Percentiles rank a stretch among this genome's conserved stretches.
Conservation (phyloP, 495 filamentous ascomycete species). For the Neurospora sp. region DNA sequence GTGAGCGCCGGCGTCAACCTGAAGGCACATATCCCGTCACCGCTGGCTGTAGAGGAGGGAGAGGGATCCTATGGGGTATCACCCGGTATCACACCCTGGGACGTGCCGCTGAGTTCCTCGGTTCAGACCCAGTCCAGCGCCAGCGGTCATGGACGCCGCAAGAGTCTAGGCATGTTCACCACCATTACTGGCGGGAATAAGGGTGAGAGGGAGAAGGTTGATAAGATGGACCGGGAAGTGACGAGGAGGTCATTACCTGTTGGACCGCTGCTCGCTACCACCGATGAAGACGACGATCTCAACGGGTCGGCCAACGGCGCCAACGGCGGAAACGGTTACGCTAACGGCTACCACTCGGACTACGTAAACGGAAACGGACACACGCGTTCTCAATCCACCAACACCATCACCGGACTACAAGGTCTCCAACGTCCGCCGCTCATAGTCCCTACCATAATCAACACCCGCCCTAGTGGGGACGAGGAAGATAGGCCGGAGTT, state of each 20-base stretch:
- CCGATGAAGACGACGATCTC: not conserved
- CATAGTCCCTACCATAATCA: not conserved
- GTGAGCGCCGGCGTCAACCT: conserved; percentile 5
- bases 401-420: not conserved
- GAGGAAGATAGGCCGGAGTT: not conserved
- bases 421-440: not conserved
- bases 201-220: not conserved
- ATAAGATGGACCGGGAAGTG: not conserved
- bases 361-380: not conserved
- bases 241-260: not conserved
- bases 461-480: not conserved
- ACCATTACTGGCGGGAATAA: not conserved
- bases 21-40: not conserved
- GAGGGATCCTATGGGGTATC: conserved; percentile 2
- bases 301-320: not conserved
- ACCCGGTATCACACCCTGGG: conserved; percentile 10
- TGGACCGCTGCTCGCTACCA: not conserved
- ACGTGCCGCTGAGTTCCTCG: not conserved
- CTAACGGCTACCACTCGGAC: not conserved
- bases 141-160: not conserved
- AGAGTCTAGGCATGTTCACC: not conserved
- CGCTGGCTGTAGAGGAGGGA: not conserved
- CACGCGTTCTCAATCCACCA: not conserved
- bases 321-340: too few species aligned
- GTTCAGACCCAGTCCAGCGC: not conserved